Base-by-base conservation (phyloP, 192 early-diverging fungal genomes). In the Coemansia sp. region DNA sequence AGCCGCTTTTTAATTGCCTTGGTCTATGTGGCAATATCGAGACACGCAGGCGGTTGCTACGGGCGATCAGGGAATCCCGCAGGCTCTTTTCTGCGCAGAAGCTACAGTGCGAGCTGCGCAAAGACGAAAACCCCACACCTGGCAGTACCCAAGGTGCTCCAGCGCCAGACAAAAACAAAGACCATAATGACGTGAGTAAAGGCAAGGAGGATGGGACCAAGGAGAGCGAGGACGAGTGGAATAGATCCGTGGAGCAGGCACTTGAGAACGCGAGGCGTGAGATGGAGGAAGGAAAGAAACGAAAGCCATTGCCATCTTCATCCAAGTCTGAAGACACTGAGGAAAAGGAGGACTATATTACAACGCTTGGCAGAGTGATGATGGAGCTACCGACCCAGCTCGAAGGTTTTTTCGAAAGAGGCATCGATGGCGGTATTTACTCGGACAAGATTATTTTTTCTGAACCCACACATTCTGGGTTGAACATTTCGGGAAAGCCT, bases 171-270 rank as follows among this genome's bases (percentile, higher is more conserved):
- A 32, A 4, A 2, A 32, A 32, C 32, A 32, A 32, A 32, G 32
- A 32, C 32, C 32, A 32, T 32, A 2, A 32, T 32, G 32, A 32
- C 32, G 32, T 32, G 32, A 32, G 32, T 32, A 32, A 32, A 4
- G 32, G 32, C 32, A 32, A 32, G 32, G 1, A 2, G 2, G 32
- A 32, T 2, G 4, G 4, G 32, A 4, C 32, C 32, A 32, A 32
- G 32, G 32, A 32, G 32, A 32, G 32, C 51, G n/a, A 55, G 37
- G 50, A 51, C 55, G 74, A 76, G 17, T 82, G 74, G 74, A 69
- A 82, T 42, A 67, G 79, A 5, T 69, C 79, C 1, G 59, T 82
- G 48, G 39, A 70, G 43, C 74, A 82, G n/a, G 79, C 79, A 1
- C 67, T 82, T 22, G 71, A 74, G 50, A 74, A 74, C 43, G 79